Base-by-base conservation (phyloP, 1,284 basidiomycete genomes). In the Ganoderma sp. region DNA sequence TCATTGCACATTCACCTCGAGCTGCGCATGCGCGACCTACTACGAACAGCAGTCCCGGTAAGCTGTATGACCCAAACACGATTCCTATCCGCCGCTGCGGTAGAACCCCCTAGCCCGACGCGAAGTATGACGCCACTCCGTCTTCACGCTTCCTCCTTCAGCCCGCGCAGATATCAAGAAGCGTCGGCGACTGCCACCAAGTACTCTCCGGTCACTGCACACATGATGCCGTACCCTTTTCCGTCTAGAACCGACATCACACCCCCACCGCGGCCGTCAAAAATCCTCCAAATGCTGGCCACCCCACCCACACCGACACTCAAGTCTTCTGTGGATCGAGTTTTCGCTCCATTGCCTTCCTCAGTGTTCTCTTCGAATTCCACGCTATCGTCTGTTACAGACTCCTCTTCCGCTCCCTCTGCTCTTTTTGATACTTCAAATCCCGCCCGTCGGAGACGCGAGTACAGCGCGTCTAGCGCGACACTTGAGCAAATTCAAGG, bases 201-300 rank as follows among this genome's bases (percentile, higher is more conserved):
- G 90, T 91, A 72, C 85, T 97, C 0, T 96, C 95, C 69, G 94
- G 96, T 76, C 91, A 90, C 69, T 84, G 91, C 60, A 91, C 91
- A 77, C 91, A 97, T 77, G 92, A 97, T 77, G 93, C 95, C 0
- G 88, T 95, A 56, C 87, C 90, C 8, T 96, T 95, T 78, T 83
- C 87, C 50, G 87, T 88, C 17, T 85, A 89, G 61, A 80, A 86
- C 2, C 86, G 87, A 32, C 86, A 89, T 2, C 68, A 76, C 71
- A 71, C 43, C 25, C 56, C 66, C 0, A 42, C 67, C 37, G 62
- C 67, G 2, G 64, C 73, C 17, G 28, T 63, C n/a, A 67, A 50
- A 45, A 65, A 64, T 28, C 66, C 69, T 32, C 68, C 71, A 9
- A 80, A 58, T 72, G 75, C 70, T 74, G 79, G 68, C 74, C 84